Conservation (phyloP, 192 early-diverging fungal genomes). For the Coemansia sp. region DNA sequence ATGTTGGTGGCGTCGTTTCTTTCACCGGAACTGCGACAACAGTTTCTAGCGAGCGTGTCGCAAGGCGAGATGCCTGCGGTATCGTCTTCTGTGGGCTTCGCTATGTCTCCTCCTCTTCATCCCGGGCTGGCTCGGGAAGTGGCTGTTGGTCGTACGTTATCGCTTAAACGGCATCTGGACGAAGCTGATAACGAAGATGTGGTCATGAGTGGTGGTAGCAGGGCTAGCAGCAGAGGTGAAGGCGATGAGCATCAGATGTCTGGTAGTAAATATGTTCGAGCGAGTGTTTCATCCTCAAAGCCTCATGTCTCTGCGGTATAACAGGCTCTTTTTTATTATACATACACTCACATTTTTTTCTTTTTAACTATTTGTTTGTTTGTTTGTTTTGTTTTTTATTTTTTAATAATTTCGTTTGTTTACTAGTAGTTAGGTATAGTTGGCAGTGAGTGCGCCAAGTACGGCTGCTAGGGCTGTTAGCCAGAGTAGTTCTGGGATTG, state of each 20-base stretch:
- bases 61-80: neutral
- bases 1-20: slow-evolving; percentile 48
- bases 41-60: slow-evolving; percentile 8
- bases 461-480: neutral
- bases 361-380: neutral
- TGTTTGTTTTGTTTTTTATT: no score
- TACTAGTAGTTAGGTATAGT: neutral
- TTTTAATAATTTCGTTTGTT: no score
- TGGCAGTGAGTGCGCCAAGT: neutral
- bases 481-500: neutral
- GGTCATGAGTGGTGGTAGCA: slow-evolving; percentile 18
- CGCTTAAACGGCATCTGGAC: slow-evolving; percentile 49
- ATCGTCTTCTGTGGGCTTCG: neutral
- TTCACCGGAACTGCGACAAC: slow-evolving; percentile 30
- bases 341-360: slow-evolving; percentile 4
- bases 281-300: slow-evolving; percentile 24
- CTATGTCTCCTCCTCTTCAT: neutral
- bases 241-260: slow-evolving; percentile 26
- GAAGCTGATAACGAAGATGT: slow-evolving; percentile 30
- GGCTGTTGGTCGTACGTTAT: slow-evolving; percentile 14
- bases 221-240: slow-evolving; percentile 18
- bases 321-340: neutral
- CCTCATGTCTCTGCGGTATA: slow-evolving; percentile 30
- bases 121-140: slow-evolving; percentile 3
- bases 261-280: slow-evolving; percentile 43